A percentile compares a stretch with the other conserved stretches of the same genome.
Evolutionary conservation across 2,329 filamentous ascomycete genomes (phyloP).

Genomic region (Neofusicoccum cordaticola): DNA sequence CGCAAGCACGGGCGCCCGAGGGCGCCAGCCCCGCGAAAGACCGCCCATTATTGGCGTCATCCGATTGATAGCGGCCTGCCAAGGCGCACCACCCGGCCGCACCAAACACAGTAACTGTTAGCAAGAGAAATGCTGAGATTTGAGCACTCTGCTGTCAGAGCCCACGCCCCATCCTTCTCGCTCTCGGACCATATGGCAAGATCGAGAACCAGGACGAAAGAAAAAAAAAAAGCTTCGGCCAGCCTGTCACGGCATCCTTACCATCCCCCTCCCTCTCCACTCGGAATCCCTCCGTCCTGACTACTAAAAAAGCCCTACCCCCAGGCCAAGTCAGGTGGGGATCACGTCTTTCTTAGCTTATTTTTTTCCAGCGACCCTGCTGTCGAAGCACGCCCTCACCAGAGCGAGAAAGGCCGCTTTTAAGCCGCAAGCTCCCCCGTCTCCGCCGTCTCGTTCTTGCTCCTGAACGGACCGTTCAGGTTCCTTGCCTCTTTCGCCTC

Average conservation of each 20-base stretch:
- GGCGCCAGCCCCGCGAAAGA: neutral
- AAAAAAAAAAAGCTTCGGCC: neutral
- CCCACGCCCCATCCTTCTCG: neutral
- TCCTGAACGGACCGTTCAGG: too few relatives aligned
- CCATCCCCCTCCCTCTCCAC: neutral
- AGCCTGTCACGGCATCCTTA: too few relatives aligned
- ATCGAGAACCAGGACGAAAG: neutral
- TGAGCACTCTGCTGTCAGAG: slow-evolving; percentile 8
- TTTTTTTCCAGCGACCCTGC: neutral
- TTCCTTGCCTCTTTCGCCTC: too few relatives aligned
- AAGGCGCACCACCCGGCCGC: slow-evolving; percentile 1
- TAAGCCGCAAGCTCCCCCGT: neutral
- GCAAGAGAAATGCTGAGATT: slow-evolving; percentile 8
- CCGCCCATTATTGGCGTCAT: neutral
- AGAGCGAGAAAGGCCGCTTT: neutral
- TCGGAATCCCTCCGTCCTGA: neutral
- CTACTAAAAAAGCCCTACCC: neutral
- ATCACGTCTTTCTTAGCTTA: slow-evolving; percentile 14
- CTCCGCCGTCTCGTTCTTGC: too few relatives aligned
- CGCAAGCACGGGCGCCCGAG: neutral
- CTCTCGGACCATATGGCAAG: neutral
- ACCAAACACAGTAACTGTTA: neutral
- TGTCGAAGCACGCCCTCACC: neutral
- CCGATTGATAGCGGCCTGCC: neutral
- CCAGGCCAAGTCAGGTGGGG: neutral